phyloP scores from a whole-genome alignment of 495 filamentous ascomycete genomes.

The Articulospora tetracladia region DNA sequence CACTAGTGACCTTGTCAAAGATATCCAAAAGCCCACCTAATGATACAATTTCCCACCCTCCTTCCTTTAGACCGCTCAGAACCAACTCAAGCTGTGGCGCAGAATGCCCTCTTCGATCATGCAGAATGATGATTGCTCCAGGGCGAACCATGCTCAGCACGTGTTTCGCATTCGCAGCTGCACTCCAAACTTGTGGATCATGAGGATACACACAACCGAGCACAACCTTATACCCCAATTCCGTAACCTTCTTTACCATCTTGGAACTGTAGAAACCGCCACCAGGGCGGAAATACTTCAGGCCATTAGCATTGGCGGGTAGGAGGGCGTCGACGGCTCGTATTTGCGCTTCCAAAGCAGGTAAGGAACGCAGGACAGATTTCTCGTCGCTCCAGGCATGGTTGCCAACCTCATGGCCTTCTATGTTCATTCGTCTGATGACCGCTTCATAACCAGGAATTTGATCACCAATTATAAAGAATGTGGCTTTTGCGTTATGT shows the following conservation, averaged over 20 bases:
- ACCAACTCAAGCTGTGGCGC: constrained; percentile 67
- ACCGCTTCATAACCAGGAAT: constrained; percentile 31
- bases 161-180: constrained; percentile 68
- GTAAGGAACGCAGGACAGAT: constrained; percentile 40
- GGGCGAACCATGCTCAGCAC: constrained; percentile 71
- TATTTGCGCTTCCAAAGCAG: constrained; percentile 18
- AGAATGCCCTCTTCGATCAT: constrained; percentile 78
- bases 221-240: constrained; percentile 61
- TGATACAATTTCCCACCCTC: constrained; percentile 65
- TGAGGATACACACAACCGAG: constrained; percentile 86
- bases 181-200: constrained; percentile 69
- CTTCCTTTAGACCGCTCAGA: constrained; percentile 61
- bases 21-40: constrained; percentile 56
- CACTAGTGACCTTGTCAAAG: too few species aligned
- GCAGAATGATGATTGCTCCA: constrained; percentile 76
- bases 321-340: constrained; percentile 16
- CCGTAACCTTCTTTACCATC: constrained; percentile 53
- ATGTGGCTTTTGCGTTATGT: constrained; percentile 63
- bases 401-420: constrained; percentile 49
- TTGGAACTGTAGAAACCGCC: constrained; percentile 71
- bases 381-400: constrained; percentile 85
- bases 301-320: constrained; percentile 24
- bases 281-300: constrained; percentile 72
- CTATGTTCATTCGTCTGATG: constrained; percentile 16
- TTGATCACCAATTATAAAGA: constrained; percentile 77